Base-by-base conservation (phyloP, 2,329 filamentous ascomycete species). In the Phaeosphaeria sp. region DNA sequence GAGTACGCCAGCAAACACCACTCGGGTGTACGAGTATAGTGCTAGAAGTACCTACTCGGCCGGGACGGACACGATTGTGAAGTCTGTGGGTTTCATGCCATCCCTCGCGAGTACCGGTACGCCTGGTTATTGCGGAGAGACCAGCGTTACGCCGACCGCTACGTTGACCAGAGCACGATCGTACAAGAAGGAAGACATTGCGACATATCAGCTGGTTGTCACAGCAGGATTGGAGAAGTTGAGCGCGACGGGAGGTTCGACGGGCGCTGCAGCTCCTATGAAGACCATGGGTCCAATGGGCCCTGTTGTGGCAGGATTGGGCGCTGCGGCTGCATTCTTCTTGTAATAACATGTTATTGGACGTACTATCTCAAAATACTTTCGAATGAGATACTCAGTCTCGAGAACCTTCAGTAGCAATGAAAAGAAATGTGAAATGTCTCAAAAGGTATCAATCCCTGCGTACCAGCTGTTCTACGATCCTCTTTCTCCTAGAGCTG, bases 151-250 rank as follows among this genome's bases (percentile, higher is more conserved):
- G 15, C 51, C 49, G n/a, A 13, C 42, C 9, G 25, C 18, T 17
- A 40, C 22, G 17, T 51, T 5, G 6, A 25, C 25, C 4, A 18
- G 13, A 2, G 45, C 27, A 1, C 42, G 15, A 6, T 17, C 36
- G 21, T 4, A 11, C 3, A 22, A 18, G 17, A 13, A 17, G 20
- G 20, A 42, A 20, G 22, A 45, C n/a, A 44, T 59, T 25, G 49
- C 21, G 20, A 52, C 44, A 7, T 59, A 51, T 40, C 56, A 55
- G 43, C 15, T 55, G 7, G 27, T 59, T 20, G 39, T 59, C 21
- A 59, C 56, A 7, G 56, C 52, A 8, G 52, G 56, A 6, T 3
- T 39, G 49, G 56, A 59, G 44, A 59, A 55, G 45, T 39, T 59
- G 44, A 49, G 17, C 20, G 56, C 56, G 6, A 43, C 40, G 22